Evolutionary conservation across 225 moss, liverwort and hornwort species (phyloP), one percentile per base, ranked within the genome.

Genomic region (Sphagnum tenellum): DNA sequence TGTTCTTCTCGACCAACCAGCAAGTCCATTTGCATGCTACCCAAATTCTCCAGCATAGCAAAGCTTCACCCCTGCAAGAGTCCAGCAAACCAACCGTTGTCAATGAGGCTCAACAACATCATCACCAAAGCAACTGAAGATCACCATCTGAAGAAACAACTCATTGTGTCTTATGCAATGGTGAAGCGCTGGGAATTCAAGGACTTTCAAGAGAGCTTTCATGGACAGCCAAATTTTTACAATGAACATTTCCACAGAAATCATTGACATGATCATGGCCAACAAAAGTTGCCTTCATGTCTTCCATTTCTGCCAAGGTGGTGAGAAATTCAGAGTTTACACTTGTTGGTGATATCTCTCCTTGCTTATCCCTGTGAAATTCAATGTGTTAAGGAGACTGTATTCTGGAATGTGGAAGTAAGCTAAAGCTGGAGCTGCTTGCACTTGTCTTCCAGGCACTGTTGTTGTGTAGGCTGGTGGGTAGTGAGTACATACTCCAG

Each of bases 351-450:
- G 82, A 76, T 46, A 82, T 76, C 3, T 56, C 65, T 69, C 85
- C 88, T 70, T 81, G 81, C 74, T 72, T 48, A 78, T 76, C 12
- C 88, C 88, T 48, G 67, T 74, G 55, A 74, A 78, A 12, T 72
- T 45, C 3, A 59, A 29, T 4, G 72, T 47, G 60, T 49, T 64
- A 65, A 80, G 57, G 11, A 69, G 47, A 48, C 66, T 70, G 14
- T 66, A 85, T 48, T 88, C 85, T 59, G 88, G 88, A 11, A 88
- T 88, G 72, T 88, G 88, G 70, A 85, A 85, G 54, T 80, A 88
- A 4, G 81, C 78, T n/a, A 88, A 61, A 3, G 85, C 85, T 14
- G 85, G 85, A 10, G 82, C 82, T 5, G 75, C 70, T 59, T 75
- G 66, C 3, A 59, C 52, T 64, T 80, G 71, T 48, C 63, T 58